phyloP scores from a whole-genome alignment of 1,284 basidiomycete species.

The Psilocybe mexicana region DNA sequence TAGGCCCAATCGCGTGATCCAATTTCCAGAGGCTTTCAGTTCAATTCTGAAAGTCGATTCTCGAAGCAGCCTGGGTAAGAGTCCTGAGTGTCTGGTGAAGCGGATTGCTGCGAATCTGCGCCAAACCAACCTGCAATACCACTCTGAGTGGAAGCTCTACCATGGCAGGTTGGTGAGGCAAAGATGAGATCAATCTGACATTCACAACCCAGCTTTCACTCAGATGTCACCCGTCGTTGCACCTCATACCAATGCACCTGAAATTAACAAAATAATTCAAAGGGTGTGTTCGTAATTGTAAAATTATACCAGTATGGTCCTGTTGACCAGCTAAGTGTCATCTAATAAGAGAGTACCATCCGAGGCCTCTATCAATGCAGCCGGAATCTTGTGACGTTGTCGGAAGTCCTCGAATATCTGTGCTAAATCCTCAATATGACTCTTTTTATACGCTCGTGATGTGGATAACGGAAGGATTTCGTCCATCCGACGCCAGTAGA shows the following conservation, averaged over 20 bases:
- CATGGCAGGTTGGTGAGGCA: background rate
- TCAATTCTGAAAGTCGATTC: background rate
- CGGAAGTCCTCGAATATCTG: conserved; percentile 18
- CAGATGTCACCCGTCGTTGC: background rate
- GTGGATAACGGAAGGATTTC: conserved; percentile 26
- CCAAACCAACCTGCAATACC: conserved; percentile 1
- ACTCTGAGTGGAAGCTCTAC: background rate
- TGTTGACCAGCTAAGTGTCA: background rate
- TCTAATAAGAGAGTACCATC: background rate
- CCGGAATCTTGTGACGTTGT: background rate
- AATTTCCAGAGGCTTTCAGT: background rate
- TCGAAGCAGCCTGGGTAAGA: background rate
- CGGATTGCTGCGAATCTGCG: background rate
- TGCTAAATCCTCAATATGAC: conserved; percentile 7
- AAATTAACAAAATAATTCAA: too few species aligned
- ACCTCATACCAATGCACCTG: too few species aligned
- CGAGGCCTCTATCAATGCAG: background rate
- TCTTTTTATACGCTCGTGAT: conserved; percentile 21
- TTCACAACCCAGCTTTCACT: background rate
- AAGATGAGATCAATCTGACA: background rate
- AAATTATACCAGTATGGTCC: background rate
- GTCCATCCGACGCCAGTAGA: conserved; percentile 34
- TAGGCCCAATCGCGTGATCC: background rate
- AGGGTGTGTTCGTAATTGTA: background rate
- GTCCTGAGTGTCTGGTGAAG: background rate